phyloP scores from a whole-genome alignment of 1,284 basidiomycete species.

The Apiotrichum domesticum region DNA sequence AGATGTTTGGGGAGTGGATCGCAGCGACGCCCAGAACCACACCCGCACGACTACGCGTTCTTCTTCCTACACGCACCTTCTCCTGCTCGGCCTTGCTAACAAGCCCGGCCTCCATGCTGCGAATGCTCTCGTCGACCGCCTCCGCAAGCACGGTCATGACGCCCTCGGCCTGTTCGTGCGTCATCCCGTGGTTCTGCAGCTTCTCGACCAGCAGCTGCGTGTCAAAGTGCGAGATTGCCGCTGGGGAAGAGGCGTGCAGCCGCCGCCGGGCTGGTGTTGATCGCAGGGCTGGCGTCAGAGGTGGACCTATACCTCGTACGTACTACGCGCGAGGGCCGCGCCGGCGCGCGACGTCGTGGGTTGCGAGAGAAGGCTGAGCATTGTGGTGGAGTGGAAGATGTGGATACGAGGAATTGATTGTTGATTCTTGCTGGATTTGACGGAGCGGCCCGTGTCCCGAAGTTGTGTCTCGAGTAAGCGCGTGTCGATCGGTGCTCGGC shows the following conservation, averaged over 20 bases:
- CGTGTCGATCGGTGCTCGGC: too few species aligned
- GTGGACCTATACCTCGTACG: constrained; percentile 7
- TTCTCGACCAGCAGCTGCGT: constrained; percentile 89
- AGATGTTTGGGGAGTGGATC: too few species aligned
- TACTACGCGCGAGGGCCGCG: constrained; percentile 26
- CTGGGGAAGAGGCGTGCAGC: constrained; percentile 14
- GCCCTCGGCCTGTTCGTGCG: constrained; percentile 82
- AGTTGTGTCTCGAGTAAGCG: too few species aligned
- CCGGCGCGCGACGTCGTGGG: constrained; percentile 32
- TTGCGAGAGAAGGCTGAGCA: constrained; percentile 27
- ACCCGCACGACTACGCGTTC: too few species aligned
- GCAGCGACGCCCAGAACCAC: too few species aligned
- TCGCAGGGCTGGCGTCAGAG: constrained; percentile 1
- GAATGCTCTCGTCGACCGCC: constrained; percentile 88
- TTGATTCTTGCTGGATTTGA: too few species aligned
- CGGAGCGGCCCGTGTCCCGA: too few species aligned
- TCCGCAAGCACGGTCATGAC: constrained; percentile 92
- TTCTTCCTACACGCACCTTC: constrained; percentile 75
- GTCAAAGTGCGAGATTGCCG: constrained; percentile 63
- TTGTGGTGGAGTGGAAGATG: neutral
- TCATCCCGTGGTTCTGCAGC: constrained; percentile 77
- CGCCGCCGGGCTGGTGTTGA: neutral
- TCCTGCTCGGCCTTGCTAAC: constrained; percentile 91
- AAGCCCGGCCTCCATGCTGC: constrained; percentile 89
- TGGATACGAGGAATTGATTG: neutral